phyloP scores from a whole-genome alignment of 208 protist species.

The Trypanosomatidae sp. region DNA sequence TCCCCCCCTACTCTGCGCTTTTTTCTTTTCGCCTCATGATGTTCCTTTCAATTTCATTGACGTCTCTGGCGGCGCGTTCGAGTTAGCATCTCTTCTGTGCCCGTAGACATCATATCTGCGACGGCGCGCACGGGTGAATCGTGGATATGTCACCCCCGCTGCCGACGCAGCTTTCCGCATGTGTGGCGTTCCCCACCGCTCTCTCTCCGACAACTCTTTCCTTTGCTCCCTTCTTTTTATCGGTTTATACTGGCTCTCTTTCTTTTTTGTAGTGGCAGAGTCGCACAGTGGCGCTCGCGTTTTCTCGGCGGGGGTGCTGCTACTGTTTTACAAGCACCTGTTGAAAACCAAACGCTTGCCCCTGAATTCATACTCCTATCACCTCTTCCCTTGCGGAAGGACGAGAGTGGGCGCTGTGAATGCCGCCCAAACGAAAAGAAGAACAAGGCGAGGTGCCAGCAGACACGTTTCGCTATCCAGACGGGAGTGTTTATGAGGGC shows the following conservation, averaged over 20 bases:
- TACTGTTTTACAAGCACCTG: neutral
- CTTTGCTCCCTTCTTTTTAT: conserved; percentile 1
- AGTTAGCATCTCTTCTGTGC: neutral
- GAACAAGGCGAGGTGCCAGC: conserved; percentile 57
- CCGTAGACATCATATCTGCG: neutral
- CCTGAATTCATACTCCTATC: neutral
- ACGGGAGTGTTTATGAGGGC: conserved; percentile 77
- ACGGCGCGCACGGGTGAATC: neutral
- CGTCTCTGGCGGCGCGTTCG: neutral
- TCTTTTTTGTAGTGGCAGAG: neutral
- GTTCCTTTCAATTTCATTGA: neutral
- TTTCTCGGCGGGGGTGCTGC: neutral
- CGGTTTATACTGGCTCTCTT: neutral
- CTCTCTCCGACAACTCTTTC: neutral
- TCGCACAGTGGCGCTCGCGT: neutral
- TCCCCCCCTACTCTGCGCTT: neutral
- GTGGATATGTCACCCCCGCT: neutral
- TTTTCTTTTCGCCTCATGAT: neutral
- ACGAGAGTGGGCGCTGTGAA: conserved; percentile 9
- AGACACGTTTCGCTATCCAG: conserved; percentile 51
- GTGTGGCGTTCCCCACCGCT: neutral
- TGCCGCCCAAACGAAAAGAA: conserved; percentile 73
- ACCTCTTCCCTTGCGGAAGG: neutral
- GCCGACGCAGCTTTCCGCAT: neutral
- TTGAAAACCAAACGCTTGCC: neutral